Base-by-base conservation (phyloP, 192 early-diverging fungal species). In the Mortierella hygrophila region DNA sequence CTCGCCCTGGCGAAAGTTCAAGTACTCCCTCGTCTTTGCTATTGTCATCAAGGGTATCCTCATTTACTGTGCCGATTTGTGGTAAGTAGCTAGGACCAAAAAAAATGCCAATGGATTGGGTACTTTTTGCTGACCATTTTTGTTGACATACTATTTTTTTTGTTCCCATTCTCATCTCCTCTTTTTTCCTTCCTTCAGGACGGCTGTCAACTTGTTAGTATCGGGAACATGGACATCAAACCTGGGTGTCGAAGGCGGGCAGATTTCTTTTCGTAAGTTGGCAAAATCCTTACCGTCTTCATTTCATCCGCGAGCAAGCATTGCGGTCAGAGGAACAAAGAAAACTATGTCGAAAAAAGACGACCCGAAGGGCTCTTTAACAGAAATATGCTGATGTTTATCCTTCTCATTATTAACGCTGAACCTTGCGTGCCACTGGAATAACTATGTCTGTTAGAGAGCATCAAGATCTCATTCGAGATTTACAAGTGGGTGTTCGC, bases 41-140 rank as follows among this genome's bases (percentile, higher is more conserved):
- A 86, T 91, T 13, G 91, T 95, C 23, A 88, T 97, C 84, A 95
- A 94, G 73, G 92, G 94, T 37, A 90, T 95, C 47, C 88, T 95
- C 29, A 92, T 96, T 37, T 97, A 97, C 88, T 89, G 95, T 81
- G 94, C 94, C 89, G 97, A 97, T 91, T 79, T 97, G 75, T 95
- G 92, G 88, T 86, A 81, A 5, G 73, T 46, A n/a, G 20, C 69
- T 54, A 1, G n/a, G 32, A 38, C 35, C 35, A 41, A 23, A 6
- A 21, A 32, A 23, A 65, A 18, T 5, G 38, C 38, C 6, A 40
- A 40, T 40, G 38, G 38, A 40, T 3, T 5, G 38, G 38, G 2
- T 32, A 0, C 29, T 68, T 52, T 21, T 16, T 20, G 49, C 18
- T 21, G 4, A 2, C 26, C 29, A 32, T 29, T 15, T 1, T 65